These are phyloP conservation scores for Paramecium sonneborni DNA, from an alignment of 73 alveolate genomes.

Conservation along the genomic window DNA sequence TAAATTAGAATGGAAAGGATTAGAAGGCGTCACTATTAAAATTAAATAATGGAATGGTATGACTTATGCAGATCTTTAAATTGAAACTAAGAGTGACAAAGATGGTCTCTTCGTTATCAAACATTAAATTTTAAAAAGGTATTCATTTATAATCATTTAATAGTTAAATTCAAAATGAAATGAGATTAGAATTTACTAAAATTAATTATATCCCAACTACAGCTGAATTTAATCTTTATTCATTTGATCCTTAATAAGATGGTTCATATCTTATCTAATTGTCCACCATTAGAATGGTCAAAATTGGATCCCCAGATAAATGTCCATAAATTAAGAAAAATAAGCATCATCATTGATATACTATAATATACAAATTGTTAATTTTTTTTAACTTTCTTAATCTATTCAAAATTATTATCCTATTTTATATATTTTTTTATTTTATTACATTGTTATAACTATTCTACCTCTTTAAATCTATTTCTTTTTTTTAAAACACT, in stretches of 20 bases:
- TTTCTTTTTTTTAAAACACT: no score
- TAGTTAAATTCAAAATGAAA: conserved; percentile 20
- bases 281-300: not conserved
- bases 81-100: not conserved
- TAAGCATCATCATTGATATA: not conserved
- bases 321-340: not conserved
- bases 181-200: not conserved
- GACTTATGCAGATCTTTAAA: not conserved
- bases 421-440: no score
- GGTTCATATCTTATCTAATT: not conserved
- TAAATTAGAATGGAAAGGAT: not conserved
- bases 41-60: conserved; percentile 32
- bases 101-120: not conserved
- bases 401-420: no score
- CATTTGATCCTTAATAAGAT: not conserved
- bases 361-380: not conserved
- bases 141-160: not conserved
- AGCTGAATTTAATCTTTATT: not conserved
- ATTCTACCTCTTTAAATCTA: no score
- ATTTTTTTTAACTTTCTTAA: no score
- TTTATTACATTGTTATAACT: no score
- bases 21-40: not conserved
- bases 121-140: not conserved
- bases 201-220: not conserved
- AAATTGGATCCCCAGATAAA: not conserved